These are phyloP conservation scores for Apiospora sp. DNA, from an alignment of 2,329 filamentous ascomycete species.

Conservation along the genomic window DNA sequence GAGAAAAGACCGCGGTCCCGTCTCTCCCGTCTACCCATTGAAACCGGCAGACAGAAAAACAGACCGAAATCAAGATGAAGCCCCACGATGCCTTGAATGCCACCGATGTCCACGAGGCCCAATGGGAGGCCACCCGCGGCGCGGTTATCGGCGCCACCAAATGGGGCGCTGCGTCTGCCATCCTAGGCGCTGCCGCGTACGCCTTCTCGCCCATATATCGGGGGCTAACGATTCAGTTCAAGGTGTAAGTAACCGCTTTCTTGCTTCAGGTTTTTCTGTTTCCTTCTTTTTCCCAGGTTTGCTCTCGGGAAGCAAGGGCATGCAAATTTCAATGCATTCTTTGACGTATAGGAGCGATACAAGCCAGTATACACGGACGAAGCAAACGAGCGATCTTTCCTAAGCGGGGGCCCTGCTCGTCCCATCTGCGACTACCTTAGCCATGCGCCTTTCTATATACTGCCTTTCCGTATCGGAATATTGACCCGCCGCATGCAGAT, in stretches of 20 bases:
- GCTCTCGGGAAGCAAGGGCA: neutral
- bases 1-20: neutral
- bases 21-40: neutral
- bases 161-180: conserved; percentile 73
- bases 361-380: too few relatives aligned
- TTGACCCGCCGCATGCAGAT: conserved; percentile 56
- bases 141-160: conserved; percentile 72
- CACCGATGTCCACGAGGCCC: conserved; percentile 73
- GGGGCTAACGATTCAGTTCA: conserved; percentile 77
- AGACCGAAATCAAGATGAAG: conserved; percentile 33
- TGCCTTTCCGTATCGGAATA: too few relatives aligned
- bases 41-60: conserved; percentile 29
- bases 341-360: neutral
- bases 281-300: too few relatives aligned
- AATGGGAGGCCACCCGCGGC: conserved; percentile 75
- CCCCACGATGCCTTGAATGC: conserved; percentile 66
- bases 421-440: too few relatives aligned
- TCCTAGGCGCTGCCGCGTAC: conserved; percentile 69
- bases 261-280: neutral
- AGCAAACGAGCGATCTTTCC: too few relatives aligned
- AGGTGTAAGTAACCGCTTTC: conserved; percentile 63
- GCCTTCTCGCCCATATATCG: conserved; percentile 75
- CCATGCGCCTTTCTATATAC: too few relatives aligned
- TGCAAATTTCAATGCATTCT: too few relatives aligned
- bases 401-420: too few relatives aligned